Evolutionary conservation across 2,329 filamentous ascomycete species (phyloP).

Genomic region (Sarocladium strictum): DNA sequence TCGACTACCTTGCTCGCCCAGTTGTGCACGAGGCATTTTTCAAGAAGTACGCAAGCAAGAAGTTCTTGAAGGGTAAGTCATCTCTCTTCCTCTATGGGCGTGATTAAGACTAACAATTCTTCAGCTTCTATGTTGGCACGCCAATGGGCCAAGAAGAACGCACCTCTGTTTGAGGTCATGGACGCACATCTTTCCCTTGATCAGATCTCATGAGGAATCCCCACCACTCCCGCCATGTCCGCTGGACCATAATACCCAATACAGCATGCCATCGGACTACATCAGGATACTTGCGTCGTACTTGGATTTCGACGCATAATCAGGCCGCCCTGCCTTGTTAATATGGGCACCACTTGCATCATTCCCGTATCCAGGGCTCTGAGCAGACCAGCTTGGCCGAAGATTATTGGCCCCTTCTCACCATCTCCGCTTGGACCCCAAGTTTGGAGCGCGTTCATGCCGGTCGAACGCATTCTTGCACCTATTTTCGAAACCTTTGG

Average conservation of each 20-base stretch:
- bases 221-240: conserved; percentile 12
- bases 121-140: conserved; percentile 85
- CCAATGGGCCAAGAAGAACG: conserved; percentile 86
- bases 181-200: conserved; percentile 45
- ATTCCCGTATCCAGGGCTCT: not conserved
- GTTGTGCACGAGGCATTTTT: conserved; percentile 96
- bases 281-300: conserved; percentile 5
- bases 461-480: conserved; percentile 4
- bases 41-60: conserved; percentile 99
- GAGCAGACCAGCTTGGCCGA: not conserved
- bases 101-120: conserved; percentile 13
- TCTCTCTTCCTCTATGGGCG: not conserved
- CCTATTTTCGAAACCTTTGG: conserved; percentile 3
- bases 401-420: not conserved
- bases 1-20: conserved; percentile 89
- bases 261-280: conserved; percentile 6
- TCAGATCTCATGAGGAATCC: conserved; percentile 31
- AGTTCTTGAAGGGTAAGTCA: conserved; percentile 88
- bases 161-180: conserved; percentile 47
- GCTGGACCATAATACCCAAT: conserved; percentile 4
- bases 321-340: not conserved
- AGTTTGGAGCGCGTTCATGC: not conserved
- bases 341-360: not conserved
- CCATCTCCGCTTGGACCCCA: not conserved
- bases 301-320: conserved; percentile 2